These are phyloP conservation scores for Agroathelia rolfsii DNA, from an alignment of 1,284 basidiomycete genomes.

Conservation along the genomic window DNA sequence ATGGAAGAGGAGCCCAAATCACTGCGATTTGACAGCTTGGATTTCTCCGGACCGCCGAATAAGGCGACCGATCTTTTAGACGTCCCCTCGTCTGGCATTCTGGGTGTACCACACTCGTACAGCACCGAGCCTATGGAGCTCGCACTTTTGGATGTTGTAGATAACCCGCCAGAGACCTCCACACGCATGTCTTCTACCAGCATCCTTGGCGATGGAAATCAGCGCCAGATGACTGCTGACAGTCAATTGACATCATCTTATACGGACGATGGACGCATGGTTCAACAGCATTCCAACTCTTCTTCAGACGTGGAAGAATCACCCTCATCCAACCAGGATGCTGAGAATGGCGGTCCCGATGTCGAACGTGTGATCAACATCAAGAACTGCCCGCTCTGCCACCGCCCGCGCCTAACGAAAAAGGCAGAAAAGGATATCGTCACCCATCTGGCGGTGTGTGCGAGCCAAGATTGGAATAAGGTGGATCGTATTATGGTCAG, in stretches of 20 bases:
- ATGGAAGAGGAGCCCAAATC: too few relatives aligned
- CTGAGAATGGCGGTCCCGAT: conserved; percentile 9
- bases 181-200: too few relatives aligned
- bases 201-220: too few relatives aligned
- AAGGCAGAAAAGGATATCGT: conserved; percentile 91
- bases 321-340: conserved; percentile 19
- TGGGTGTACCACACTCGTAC: too few relatives aligned
- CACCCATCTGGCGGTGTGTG: conserved; percentile 89
- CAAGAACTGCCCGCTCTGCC: conserved; percentile 89
- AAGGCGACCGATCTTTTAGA: too few relatives aligned
- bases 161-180: too few relatives aligned
- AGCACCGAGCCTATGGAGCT: too few relatives aligned
- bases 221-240: too few relatives aligned
- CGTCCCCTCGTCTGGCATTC: too few relatives aligned
- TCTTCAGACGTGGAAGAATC: conserved; percentile 38
- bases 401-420: conserved; percentile 73
- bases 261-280: too few relatives aligned
- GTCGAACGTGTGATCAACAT: conserved; percentile 90
- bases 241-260: too few relatives aligned
- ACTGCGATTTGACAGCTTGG: conserved; percentile 51
- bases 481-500: conserved; percentile 85
- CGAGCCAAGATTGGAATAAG: conserved; percentile 84
- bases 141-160: too few relatives aligned
- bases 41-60: conserved; percentile 52
- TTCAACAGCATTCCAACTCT: conserved; percentile 24